Evolutionary conservation across 2,329 filamentous ascomycete genomes (phyloP).

Genomic region (Ophiostoma quercus): DNA sequence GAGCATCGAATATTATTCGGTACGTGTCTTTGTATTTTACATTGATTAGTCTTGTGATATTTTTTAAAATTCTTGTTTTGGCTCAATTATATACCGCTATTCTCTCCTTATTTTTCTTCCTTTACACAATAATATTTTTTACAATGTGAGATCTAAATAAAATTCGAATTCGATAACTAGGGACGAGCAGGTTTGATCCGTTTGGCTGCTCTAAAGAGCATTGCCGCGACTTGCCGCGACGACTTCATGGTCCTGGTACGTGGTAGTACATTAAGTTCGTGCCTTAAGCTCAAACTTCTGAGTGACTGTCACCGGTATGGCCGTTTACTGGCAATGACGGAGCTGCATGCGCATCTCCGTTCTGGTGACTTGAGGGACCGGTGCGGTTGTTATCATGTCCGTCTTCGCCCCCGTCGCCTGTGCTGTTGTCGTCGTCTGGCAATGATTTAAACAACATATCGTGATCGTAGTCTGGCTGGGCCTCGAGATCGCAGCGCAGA

Average conservation of each 20-base stretch:
- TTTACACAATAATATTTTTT: too few relatives aligned
- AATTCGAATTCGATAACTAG: too few relatives aligned
- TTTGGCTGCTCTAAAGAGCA: background rate
- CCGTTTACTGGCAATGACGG: background rate
- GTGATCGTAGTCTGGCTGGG: background rate
- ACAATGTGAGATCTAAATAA: too few relatives aligned
- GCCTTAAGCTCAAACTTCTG: background rate
- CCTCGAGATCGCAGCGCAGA: constrained; percentile 11
- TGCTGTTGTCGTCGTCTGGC: background rate
- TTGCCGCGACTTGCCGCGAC: background rate
- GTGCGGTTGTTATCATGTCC: background rate
- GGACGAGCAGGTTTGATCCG: too few relatives aligned
- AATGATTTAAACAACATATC: background rate
- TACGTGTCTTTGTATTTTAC: too few relatives aligned
- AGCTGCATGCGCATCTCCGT: background rate
- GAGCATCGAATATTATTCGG: too few relatives aligned
- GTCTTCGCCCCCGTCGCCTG: background rate
- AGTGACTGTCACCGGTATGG: background rate
- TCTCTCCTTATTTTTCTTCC: too few relatives aligned
- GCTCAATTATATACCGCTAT: too few relatives aligned
- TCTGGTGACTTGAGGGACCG: background rate
- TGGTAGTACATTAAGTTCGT: background rate
- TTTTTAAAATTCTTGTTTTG: too few relatives aligned
- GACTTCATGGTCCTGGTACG: background rate
- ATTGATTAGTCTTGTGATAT: too few relatives aligned